Evolutionary conservation across 306 rosid species (phyloP).

Genomic region (Prunus armeniaca): DNA sequence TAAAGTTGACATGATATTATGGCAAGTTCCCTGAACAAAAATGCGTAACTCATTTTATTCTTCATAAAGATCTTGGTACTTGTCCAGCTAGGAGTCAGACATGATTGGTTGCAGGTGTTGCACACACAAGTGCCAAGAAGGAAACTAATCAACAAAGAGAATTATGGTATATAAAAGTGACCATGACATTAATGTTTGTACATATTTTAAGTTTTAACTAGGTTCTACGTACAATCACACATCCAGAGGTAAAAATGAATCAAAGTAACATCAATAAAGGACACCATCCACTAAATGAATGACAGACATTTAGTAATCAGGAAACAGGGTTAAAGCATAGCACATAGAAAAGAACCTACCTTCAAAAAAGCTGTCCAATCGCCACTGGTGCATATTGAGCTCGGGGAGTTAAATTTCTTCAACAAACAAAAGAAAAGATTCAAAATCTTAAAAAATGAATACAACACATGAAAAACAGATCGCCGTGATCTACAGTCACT

Average conservation of each 20-base stretch:
- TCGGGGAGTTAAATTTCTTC: slow-evolving; percentile 94
- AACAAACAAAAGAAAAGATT: slow-evolving; percentile 22
- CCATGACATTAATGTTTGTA: not conserved
- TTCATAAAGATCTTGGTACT: not conserved
- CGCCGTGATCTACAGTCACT: not conserved
- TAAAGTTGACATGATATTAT: not conserved
- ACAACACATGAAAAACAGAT: slow-evolving; percentile 18
- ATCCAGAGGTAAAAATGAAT: not conserved
- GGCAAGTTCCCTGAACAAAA: not conserved
- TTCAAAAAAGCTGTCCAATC: slow-evolving; percentile 91
- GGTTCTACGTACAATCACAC: not conserved
- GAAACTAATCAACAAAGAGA: not conserved
- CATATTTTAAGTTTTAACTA: not conserved
- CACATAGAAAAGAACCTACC: slow-evolving; percentile 33
- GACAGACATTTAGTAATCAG: not conserved
- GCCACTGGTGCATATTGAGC: slow-evolving; percentile 66
- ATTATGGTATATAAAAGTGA: not conserved
- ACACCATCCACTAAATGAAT: not conserved
- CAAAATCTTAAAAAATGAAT: slow-evolving; percentile 19
- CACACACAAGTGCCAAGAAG: not conserved
- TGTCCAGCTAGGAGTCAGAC: not conserved
- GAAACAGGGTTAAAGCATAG: not conserved
- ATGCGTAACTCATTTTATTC: not conserved
- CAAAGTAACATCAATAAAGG: not conserved
- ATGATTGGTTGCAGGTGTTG: not conserved